phyloP scores from a whole-genome alignment of 2,329 filamentous ascomycete genomes.

The Chrysoporthe austroafricana region DNA sequence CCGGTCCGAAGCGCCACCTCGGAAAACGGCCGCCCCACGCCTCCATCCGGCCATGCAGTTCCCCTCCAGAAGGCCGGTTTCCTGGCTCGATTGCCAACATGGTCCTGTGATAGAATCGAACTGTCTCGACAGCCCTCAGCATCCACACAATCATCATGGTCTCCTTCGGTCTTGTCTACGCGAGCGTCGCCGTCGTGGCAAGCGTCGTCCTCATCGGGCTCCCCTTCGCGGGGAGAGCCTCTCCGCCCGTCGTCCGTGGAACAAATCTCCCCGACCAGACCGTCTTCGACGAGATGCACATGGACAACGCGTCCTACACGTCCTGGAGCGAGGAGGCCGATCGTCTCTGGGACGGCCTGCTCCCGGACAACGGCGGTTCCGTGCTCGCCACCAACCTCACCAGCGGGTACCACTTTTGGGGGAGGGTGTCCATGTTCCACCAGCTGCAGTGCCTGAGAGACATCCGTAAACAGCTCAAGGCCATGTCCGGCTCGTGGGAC shows the following conservation, averaged over 20 bases:
- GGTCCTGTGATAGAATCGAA: background rate
- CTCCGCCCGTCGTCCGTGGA: background rate
- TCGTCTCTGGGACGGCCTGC: background rate
- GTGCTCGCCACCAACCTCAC: conserved; percentile 11
- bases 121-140: background rate
- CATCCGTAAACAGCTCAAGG: conserved; percentile 1
- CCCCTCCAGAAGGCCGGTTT: background rate
- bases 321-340: background rate
- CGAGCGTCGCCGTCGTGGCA: background rate
- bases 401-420: conserved; percentile 11
- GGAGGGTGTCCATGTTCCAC: conserved; percentile 6
- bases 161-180: background rate
- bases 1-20: background rate
- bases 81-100: background rate
- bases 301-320: conserved; percentile 4
- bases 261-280: background rate
- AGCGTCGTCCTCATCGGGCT: background rate
- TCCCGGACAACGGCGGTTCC: conserved; percentile 1
- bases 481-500: background rate
- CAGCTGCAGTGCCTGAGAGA: conserved; percentile 9
- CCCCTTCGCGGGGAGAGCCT: background rate
- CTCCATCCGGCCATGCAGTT: background rate
- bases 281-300: background rate
- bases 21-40: background rate
- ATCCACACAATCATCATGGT: background rate